Evolutionary conservation across 2,329 filamentous ascomycete genomes (phyloP), one percentile per base, ranked within the genome.

Genomic region (Tolypocladium capitatum): DNA sequence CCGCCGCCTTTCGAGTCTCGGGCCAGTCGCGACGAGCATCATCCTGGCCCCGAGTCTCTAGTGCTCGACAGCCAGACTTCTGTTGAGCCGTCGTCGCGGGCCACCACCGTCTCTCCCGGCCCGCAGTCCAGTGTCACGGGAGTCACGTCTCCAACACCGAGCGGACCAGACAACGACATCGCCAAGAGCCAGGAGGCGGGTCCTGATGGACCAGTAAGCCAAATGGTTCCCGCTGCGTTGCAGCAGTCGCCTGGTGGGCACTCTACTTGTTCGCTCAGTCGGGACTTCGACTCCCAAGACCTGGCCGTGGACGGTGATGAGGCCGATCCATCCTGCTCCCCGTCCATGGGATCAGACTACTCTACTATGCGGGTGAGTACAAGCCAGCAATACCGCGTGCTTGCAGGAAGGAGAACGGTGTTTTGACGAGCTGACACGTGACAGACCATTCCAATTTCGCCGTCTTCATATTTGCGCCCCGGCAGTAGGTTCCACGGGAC

Each of bases 401-500:
- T 13, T 28, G 20, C 16, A 9, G 13, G 11, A 32, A 9, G 18
- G 28, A 28, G 20, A 11, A 32, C 13, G 21, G 5, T n/a, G 27
- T n/a, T n/a, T 5, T 13, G 21, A 30, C 21, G 16, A 40, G 18
- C 49, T 53, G 14, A 55, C 31, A 20, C 10, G 33, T 31, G 16
- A 2, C 48, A 90, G 84, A 74, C 84, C 53, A 75, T 85, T 49
- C 84, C 89, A 3, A 81, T 81, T 47, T 81, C 85, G n/a, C 83
- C 87, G 1, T 95, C 87, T 1, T 92, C 88, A 0, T 94, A 83
- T 63, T 72, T 98, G 48, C 84, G 88, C 42, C 80, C 90, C 2
- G 90, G 90, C 18, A 95, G 88, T 66, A 86, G 80, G 58, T 98
- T 96, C 61, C 77, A 79, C 50, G 92, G 92, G 49, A 94, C 86